These are phyloP conservation scores for Chaetomidium leptoderma DNA, from an alignment of 495 filamentous ascomycete genomes.

Conservation along the genomic window DNA sequence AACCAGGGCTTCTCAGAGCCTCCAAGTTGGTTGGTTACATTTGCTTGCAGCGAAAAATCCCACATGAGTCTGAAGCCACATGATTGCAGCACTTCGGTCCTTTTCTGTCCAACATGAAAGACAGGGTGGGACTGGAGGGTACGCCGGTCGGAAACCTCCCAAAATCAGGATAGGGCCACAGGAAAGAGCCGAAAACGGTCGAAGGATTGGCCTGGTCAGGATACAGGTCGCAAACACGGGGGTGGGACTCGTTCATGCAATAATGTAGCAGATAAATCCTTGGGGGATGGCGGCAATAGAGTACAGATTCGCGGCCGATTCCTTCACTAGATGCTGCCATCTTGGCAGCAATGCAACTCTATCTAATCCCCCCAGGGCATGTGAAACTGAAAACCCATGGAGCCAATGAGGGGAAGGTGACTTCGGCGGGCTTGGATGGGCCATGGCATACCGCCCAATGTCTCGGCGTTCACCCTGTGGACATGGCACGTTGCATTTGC, in stretches of 20 bases:
- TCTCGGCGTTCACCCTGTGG: not conserved
- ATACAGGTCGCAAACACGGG: not conserved
- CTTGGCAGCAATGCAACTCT: not conserved
- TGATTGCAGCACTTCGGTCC: not conserved
- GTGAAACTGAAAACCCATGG: not conserved
- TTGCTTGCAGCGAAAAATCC: too few relatives aligned
- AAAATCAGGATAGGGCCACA: not conserved
- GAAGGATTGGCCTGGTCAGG: not conserved
- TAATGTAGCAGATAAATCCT: not conserved
- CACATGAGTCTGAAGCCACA: too few relatives aligned
- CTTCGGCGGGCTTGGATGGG: not conserved
- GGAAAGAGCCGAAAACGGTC: not conserved
- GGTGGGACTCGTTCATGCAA: not conserved
- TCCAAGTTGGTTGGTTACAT: too few relatives aligned
- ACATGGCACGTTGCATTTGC: not conserved
- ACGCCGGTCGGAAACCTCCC: not conserved
- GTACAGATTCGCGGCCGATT: conserved; percentile 1
- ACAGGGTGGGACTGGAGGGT: not conserved
- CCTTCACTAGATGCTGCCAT: not conserved
- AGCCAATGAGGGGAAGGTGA: not conserved
- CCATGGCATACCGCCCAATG: not conserved
- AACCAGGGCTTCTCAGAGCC: too few relatives aligned
- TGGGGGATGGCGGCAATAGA: too few relatives aligned
- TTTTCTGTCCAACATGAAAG: not conserved
- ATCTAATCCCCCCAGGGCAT: not conserved